These are phyloP conservation scores for Phytopythium boreale DNA, from an alignment of 352 stramenopile species.

Conservation along the genomic window DNA sequence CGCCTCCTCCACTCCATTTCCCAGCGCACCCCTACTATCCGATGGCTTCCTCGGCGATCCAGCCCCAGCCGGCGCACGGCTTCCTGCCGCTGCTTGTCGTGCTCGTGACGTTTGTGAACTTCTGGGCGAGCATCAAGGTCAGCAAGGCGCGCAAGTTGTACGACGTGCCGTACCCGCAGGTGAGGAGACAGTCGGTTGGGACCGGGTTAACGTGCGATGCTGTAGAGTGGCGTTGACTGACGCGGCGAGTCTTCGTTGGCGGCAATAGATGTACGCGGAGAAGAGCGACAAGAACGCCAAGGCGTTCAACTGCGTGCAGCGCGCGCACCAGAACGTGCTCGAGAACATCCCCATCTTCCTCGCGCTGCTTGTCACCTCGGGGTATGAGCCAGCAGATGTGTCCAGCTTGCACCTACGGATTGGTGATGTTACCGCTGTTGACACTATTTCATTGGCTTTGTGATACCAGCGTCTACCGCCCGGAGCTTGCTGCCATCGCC, in stretches of 20 bases:
- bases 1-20: background rate
- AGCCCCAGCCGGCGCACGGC: slow-evolving; percentile 45
- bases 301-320: slow-evolving; percentile 90
- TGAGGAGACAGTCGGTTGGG: too few species aligned
- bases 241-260: background rate
- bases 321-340: slow-evolving; percentile 90
- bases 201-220: too few species aligned
- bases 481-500: slow-evolving; percentile 52
- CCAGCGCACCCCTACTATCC: background rate
- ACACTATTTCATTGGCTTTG: background rate
- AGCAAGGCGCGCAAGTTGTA: slow-evolving; percentile 63
- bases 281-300: slow-evolving; percentile 87
- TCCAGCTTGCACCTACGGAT: background rate
- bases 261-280: slow-evolving; percentile 84
- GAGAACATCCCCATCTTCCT: slow-evolving; percentile 84
- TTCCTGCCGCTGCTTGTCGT: slow-evolving; percentile 51
- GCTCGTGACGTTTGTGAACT: slow-evolving; percentile 41
- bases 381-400: slow-evolving; percentile 26
- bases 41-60: slow-evolving; percentile 11
- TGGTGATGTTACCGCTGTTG: background rate
- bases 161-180: slow-evolving; percentile 52
- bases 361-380: slow-evolving; percentile 44
- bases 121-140: slow-evolving; percentile 53
- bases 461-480: slow-evolving; percentile 48
- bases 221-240: background rate